These are phyloP conservation scores for Esteya vermicola DNA, from an alignment of 2,329 filamentous ascomycete genomes.

Conservation along the genomic window DNA sequence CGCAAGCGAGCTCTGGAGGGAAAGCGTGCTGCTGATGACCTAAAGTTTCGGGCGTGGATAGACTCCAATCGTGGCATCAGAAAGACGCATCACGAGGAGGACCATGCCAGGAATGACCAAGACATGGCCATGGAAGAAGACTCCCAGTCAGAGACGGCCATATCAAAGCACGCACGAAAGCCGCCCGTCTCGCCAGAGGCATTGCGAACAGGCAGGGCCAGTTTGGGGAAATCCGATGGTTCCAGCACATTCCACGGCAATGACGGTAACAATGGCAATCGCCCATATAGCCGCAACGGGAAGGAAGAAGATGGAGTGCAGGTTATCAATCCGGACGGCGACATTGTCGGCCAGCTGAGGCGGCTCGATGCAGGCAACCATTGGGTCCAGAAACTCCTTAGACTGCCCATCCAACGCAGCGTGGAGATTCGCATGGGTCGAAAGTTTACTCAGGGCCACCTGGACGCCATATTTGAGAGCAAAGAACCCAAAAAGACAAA, in stretches of 20 bases:
- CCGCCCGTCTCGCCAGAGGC: too few species aligned
- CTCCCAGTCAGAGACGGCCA: slow-evolving; percentile 7
- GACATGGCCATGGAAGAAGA: neutral
- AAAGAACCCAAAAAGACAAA: slow-evolving; percentile 24
- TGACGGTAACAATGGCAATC: neutral
- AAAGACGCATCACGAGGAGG: too few species aligned
- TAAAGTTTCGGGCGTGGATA: slow-evolving; percentile 1
- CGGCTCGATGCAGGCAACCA: slow-evolving; percentile 24
- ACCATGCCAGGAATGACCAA: too few species aligned
- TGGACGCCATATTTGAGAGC: slow-evolving; percentile 27
- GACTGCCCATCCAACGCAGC: slow-evolving; percentile 21
- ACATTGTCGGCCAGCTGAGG: slow-evolving; percentile 22
- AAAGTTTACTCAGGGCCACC: slow-evolving; percentile 24
- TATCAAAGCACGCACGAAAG: too few species aligned
- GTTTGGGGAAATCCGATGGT: too few species aligned
- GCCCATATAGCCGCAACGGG: neutral
- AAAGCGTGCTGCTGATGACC: slow-evolving; percentile 4
- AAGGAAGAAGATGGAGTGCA: slow-evolving; percentile 13
- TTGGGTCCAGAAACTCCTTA: slow-evolving; percentile 22
- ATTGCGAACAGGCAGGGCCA: too few species aligned
- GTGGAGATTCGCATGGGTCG: slow-evolving; percentile 27
- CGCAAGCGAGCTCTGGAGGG: neutral
- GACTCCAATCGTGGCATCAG: too few species aligned
- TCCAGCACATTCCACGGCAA: too few species aligned
- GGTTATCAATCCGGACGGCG: slow-evolving; percentile 23